Conservation (phyloP, 2,329 filamentous ascomycete genomes). For the Periconia sp. region DNA sequence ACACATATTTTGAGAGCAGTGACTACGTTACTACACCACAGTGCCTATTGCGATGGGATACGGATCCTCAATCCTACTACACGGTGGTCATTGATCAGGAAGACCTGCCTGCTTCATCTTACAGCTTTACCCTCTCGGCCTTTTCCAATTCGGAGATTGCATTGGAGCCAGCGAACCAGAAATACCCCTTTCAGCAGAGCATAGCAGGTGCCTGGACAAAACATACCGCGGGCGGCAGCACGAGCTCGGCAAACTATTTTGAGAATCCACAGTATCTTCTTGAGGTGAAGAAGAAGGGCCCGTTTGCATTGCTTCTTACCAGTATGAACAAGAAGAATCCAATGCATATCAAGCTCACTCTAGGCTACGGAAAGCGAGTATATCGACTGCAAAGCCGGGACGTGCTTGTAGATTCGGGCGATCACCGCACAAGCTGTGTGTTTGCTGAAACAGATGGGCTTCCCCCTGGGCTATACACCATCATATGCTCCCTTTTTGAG, state of each 20-base stretch:
- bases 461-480: constrained; percentile 75
- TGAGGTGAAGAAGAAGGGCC: constrained; percentile 56
- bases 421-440: constrained; percentile 81
- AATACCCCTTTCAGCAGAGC: constrained; percentile 61
- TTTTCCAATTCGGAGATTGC: constrained; percentile 68
- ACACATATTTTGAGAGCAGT: constrained; percentile 70
- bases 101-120: constrained; percentile 69
- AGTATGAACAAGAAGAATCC: constrained; percentile 67
- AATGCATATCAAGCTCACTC: constrained; percentile 82
- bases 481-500: constrained; percentile 90
- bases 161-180: constrained; percentile 63
- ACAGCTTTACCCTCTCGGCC: constrained; percentile 85
- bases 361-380: constrained; percentile 73
- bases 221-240: constrained; percentile 81
- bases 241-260: constrained; percentile 74
- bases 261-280: constrained; percentile 86
- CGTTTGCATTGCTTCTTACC: constrained; percentile 74
- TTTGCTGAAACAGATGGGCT: constrained; percentile 64
- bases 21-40: constrained; percentile 95
- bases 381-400: constrained; percentile 71
- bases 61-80: constrained; percentile 53
- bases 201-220: constrained; percentile 71
- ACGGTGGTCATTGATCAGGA: constrained; percentile 77
- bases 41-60: constrained; percentile 76
- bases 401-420: constrained; percentile 79